Evolutionary conservation across 2,329 filamentous ascomycete species (phyloP), one percentile per base, ranked within the genome.

Genomic region (Trichoderma sp.): DNA sequence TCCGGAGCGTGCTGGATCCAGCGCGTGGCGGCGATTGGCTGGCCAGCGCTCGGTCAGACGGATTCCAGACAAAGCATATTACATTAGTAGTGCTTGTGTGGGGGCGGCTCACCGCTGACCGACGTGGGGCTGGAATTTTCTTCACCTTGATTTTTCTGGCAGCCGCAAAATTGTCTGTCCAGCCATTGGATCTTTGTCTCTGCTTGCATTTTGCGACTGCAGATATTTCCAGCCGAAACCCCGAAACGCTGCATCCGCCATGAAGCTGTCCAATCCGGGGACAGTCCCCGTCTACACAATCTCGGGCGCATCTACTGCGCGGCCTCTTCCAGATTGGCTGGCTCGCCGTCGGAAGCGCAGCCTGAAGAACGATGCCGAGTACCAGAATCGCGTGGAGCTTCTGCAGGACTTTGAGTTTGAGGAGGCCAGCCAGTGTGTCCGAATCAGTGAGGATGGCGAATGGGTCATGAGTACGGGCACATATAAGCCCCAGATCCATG

Each of bases 341-440:
- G 91, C 93, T 37, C 87, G 93, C 72, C 90, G 93, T 74, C 86
- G 94, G 77, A 98, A 97, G 84, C 87, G 92, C 77, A 96, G 92
- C 76, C 82, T 97, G 73, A 98, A 98, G 80, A 89, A 94, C 72
- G 94, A 98, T 76, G 85, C 91, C 69, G 94, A 97, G 77, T 98
- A 94, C 80, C 90, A 94, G 71, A 97, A 93, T 78, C 91, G 95
- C 72, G 90, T 99, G 73, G 95, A 99, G 79, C 84, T 99, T 67
- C 86, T 99, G 42, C 95, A 99, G 76, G 95, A 99, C 77, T 99
- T 99, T 78, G 94, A 96, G 76, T 98, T 99, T 75, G 94, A 97
- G 75, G 94, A 97, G 80, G 94, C 96, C 48, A 97, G 93, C 76
- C 88, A 90, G 72, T 97, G 94, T 77, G 88, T 99, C 70, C 88